A percentile compares a stretch with the other conserved stretches of the same genome.
Evolutionary conservation across 192 early-diverging fungal species (phyloP).

Genomic region (Coemansia sp.): DNA sequence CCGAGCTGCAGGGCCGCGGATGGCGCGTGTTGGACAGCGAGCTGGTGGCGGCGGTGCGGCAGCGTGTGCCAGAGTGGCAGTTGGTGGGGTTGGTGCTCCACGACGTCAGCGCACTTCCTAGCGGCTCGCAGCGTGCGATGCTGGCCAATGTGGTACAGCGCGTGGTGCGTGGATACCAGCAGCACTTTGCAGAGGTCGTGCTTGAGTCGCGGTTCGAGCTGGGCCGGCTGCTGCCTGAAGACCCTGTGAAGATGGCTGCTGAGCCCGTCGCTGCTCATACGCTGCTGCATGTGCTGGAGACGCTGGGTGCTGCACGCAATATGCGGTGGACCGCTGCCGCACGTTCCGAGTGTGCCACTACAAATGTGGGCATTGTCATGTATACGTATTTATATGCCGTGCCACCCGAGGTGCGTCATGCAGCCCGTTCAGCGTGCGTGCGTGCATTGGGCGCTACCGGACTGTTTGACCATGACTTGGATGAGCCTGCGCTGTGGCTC

Average conservation of each 20-base stretch:
- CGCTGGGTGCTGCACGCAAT: slow-evolving; percentile 17
- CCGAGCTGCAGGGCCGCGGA: slow-evolving; percentile 24
- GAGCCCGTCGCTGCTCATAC: slow-evolving; percentile 31
- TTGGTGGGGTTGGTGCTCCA: slow-evolving; percentile 22
- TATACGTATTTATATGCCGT: slow-evolving; percentile 26
- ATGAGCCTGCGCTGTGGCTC: slow-evolving; percentile 41
- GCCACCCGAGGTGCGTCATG: slow-evolving; percentile 29
- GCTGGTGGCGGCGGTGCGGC: slow-evolving; percentile 31
- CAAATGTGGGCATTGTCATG: slow-evolving; percentile 27
- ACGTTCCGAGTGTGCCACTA: slow-evolving; percentile 4
- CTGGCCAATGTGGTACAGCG: slow-evolving; percentile 35
- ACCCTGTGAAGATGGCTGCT: slow-evolving; percentile 9
- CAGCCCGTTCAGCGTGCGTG: slow-evolving; percentile 21
- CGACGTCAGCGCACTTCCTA: slow-evolving; percentile 5
- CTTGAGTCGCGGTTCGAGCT: slow-evolving; percentile 40
- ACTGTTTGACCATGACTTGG: slow-evolving; percentile 39
- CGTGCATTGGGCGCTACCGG: slow-evolving; percentile 26
- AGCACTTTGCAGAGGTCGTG: slow-evolving; percentile 33
- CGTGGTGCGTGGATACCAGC: slow-evolving; percentile 43
- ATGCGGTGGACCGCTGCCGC: slow-evolving; percentile 25
- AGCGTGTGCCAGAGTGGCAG: slow-evolving; percentile 46
- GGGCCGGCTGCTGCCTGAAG: slow-evolving; percentile 28
- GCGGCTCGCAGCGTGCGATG: slow-evolving; percentile 9
- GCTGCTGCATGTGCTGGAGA: slow-evolving; percentile 26
- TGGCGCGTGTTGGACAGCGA: slow-evolving; percentile 31